Base-by-base conservation (phyloP, 179 eudicot species). In the Spergularia azorica region DNA sequence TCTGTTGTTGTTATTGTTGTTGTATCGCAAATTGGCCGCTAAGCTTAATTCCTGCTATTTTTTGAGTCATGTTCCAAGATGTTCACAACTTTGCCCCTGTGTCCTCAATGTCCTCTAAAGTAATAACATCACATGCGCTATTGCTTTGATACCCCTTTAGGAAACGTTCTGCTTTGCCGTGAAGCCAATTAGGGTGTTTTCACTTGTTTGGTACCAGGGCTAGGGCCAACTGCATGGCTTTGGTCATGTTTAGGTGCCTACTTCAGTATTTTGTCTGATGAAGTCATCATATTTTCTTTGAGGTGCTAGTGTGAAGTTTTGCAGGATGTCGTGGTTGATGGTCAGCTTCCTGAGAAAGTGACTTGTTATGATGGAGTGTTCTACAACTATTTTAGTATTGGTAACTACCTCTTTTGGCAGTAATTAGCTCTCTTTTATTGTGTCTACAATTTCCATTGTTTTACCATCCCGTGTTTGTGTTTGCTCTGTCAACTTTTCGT, bases 331-430 rank as follows among this genome's bases (percentile, higher is more conserved):
- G 87, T 88, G 77, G 77, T 83, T 59, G 89, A 85, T 75, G 90
- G 90, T 67, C 83, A 77, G 63, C 79, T 85, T 67, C 95, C 99
- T 13, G 91, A 93, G 79, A 88, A 91, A 80, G 84, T 91, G 61
- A 77, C 91, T 76, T 90, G 90, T 84, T 92, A 86, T 56, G 90
- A 87, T 71, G 98, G 99, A 80, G 97, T 94, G 77, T 94, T 91
- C 84, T 96, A 96, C 79, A 96, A 96, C 77, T 96, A 96, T 82
- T 96, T 92, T 77, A 96, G 99, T 82, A 86, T 96, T 80, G 99
- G 99, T 96, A 81, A 76, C 55, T 67, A 57, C 17, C 51, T 15
- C 55, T 57, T 60, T 70, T 80, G 38, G 55, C 73, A 58, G 43
- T 26, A 9, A 36, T 67, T 43, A 20, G 32, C 32, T 83, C 57